Conservation (phyloP, 495 filamentous ascomycete genomes). For the Chaetomium tenue region DNA sequence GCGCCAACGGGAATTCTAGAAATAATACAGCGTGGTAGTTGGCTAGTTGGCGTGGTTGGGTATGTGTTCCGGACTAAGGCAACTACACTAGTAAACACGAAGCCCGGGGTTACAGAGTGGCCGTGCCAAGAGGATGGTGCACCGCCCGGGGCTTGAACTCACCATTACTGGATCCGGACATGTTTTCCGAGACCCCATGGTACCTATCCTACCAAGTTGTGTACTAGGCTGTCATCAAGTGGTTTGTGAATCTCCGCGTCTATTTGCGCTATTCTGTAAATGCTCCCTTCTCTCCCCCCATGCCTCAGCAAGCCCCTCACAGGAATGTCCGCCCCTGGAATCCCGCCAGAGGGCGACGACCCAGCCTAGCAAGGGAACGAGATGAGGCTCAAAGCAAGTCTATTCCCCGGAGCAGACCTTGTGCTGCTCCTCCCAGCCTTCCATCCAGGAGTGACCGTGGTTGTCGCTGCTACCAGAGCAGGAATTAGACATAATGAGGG, state of each 20-base stretch:
- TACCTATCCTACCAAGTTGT: not conserved
- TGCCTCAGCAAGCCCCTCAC: slow-evolving; percentile 4
- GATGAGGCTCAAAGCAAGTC: slow-evolving; percentile 4
- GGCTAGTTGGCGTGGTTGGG: not conserved
- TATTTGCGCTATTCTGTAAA: slow-evolving; percentile 12
- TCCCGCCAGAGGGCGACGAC: slow-evolving; percentile 18
- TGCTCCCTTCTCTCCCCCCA: not conserved
- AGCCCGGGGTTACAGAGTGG: not conserved
- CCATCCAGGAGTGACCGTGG: slow-evolving; percentile 15
- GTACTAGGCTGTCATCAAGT: not conserved
- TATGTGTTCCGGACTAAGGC: no score
- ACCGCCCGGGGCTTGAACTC: not conserved
- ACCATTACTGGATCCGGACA: slow-evolving; percentile 4
- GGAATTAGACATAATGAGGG: slow-evolving; percentile 25
- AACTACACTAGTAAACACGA: not conserved
- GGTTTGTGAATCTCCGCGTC: not conserved
- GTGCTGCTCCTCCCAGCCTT: slow-evolving; percentile 24
- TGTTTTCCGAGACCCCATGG: not conserved
- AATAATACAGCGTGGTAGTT: not conserved
- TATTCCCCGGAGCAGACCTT: slow-evolving; percentile 19
- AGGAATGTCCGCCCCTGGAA: slow-evolving; percentile 14
- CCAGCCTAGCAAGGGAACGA: slow-evolving; percentile 20
- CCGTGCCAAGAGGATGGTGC: not conserved
- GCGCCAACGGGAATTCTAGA: no score
- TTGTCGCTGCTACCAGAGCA: slow-evolving; percentile 35